phyloP scores from a whole-genome alignment of 2,329 filamentous ascomycete genomes.

The Dothistroma septosporum region DNA sequence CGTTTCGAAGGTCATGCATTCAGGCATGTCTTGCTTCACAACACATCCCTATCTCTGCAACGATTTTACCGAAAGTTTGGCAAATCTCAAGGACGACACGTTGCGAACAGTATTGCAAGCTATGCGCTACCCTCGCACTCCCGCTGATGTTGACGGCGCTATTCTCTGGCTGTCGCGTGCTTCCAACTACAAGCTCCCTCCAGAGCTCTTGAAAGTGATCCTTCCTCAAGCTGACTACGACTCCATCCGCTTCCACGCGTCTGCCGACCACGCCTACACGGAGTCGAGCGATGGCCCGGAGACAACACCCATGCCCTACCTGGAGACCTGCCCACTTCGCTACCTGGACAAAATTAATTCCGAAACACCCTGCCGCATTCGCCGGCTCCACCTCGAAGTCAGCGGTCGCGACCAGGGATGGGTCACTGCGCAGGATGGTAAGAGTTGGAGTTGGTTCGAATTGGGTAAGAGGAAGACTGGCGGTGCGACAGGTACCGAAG shows the following conservation, averaged over 20 bases:
- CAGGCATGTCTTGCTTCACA: not conserved
- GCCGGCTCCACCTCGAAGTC: constrained; percentile 3
- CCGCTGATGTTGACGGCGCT: not conserved
- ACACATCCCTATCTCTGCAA: not conserved
- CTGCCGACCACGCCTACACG: not conserved
- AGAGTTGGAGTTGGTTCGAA: constrained; percentile 16
- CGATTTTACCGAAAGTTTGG: too few relatives aligned
- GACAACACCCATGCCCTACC: not conserved
- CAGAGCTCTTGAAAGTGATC: not conserved
- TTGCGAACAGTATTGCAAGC: too few relatives aligned
- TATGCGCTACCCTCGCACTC: not conserved
- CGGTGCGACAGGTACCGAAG: not conserved
- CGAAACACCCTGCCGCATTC: not conserved
- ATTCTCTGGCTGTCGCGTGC: not conserved
- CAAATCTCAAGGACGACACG: not conserved
- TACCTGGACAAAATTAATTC: not conserved
- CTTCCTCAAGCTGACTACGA: not conserved
- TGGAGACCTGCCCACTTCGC: not conserved
- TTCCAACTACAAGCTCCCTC: not conserved
- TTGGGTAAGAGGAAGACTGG: constrained; percentile 6
- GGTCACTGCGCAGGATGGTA: constrained; percentile 6
- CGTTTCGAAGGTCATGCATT: not conserved
- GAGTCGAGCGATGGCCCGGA: not conserved
- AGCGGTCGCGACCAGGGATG: constrained; percentile 17
- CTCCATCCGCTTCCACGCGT: not conserved